phyloP scores from a whole-genome alignment of 1,284 basidiomycete genomes.

The Afroboletus lepidellus region DNA sequence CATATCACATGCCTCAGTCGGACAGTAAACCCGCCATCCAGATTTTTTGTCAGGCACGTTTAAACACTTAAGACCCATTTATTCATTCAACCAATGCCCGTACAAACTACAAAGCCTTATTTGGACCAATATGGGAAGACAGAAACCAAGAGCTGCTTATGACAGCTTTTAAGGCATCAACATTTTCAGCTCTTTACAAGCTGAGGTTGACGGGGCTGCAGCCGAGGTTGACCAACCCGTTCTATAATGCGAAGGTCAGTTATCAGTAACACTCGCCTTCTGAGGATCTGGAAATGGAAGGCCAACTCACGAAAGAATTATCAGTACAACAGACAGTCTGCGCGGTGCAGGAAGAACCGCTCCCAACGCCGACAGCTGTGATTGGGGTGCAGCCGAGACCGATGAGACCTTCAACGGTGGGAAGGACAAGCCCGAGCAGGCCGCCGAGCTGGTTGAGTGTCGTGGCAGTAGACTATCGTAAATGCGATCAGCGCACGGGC shows the following conservation, averaged over 20 bases:
- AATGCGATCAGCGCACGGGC: not conserved
- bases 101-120: not conserved
- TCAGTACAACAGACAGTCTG: constrained; percentile 1
- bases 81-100: not conserved
- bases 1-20: no score
- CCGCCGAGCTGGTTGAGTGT: not conserved
- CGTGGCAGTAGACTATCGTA: not conserved
- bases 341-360: not conserved
- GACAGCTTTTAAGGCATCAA: not conserved
- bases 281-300: no score
- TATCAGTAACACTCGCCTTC: not conserved
- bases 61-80: no score
- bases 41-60: no score
- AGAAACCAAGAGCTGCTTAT: not conserved
- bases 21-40: no score
- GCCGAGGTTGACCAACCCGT: constrained; percentile 13
- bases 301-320: constrained; percentile 9
- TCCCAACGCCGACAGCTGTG: not conserved
- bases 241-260: not conserved
- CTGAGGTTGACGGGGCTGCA: constrained; percentile 10
- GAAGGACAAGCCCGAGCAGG: not conserved
- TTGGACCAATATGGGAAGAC: not conserved
- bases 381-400: not conserved
- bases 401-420: not conserved
- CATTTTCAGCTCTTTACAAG: not conserved